Conservation (phyloP, 306 rosid genomes). For the Cucurbita ficifolia region DNA sequence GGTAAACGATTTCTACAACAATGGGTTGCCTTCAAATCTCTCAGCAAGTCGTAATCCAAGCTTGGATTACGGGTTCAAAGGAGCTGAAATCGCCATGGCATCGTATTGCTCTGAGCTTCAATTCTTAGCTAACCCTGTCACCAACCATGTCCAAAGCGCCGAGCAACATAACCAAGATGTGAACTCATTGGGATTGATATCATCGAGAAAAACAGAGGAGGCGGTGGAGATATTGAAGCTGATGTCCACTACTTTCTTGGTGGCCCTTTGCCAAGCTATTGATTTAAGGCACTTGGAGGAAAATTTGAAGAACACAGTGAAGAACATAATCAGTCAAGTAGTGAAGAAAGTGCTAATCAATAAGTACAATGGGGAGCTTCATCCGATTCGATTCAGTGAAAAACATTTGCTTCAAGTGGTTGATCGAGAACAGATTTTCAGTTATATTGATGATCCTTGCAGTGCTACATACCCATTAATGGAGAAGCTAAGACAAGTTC, state of each 20-base stretch:
- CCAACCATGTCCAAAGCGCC: constrained; percentile 88
- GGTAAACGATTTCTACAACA: constrained; percentile 75
- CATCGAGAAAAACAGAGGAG: constrained; percentile 68
- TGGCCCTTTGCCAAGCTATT: constrained; percentile 78
- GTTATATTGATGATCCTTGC: constrained; percentile 71
- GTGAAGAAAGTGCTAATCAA: constrained; percentile 48
- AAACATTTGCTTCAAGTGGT: constrained; percentile 62
- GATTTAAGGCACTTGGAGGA: constrained; percentile 81
- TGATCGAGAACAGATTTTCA: constrained; percentile 51
- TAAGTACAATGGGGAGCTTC: constrained; percentile 62
- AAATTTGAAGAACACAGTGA: constrained; percentile 44
- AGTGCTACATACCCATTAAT: constrained; percentile 58
- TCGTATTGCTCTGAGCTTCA: constrained; percentile 92
- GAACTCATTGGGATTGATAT: constrained; percentile 72
- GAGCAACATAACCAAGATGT: constrained; percentile 96
- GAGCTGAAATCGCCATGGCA: constrained; percentile 90
- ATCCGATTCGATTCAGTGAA: constrained; percentile 67
- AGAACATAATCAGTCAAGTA: constrained; percentile 47
- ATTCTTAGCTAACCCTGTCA: constrained; percentile 78
- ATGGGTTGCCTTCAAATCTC: constrained; percentile 80
- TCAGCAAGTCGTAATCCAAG: constrained; percentile 59
- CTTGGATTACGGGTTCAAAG: constrained; percentile 86
- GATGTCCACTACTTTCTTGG: constrained; percentile 76
- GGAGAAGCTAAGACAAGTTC: constrained; percentile 60
- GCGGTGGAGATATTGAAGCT: constrained; percentile 62